Evolutionary conservation across 805 yeast genomes (phyloP).

Genomic region (Priceomyces medius): DNA sequence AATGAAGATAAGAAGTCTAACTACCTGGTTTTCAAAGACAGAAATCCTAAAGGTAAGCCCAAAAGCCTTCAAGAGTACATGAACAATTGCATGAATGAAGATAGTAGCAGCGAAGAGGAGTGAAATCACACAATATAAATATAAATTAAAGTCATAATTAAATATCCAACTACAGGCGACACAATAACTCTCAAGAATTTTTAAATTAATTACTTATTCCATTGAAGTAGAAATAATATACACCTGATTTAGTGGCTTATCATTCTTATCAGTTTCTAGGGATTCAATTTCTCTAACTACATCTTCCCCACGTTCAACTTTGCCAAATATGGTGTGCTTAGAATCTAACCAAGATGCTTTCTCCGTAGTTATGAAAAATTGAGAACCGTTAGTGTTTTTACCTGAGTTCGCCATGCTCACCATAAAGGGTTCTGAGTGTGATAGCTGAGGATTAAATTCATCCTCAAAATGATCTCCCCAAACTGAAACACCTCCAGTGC

Average conservation of each 20-base stretch:
- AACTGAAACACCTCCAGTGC: constrained; percentile 27
- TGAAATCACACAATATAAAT: too few species aligned
- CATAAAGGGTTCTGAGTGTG: constrained; percentile 30
- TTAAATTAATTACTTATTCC: too few species aligned
- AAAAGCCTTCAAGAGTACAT: background rate
- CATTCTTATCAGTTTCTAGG: constrained; percentile 17
- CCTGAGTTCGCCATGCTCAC: constrained; percentile 71
- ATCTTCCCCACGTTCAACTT: constrained; percentile 22
- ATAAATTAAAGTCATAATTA: too few species aligned
- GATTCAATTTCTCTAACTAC: constrained; percentile 19
- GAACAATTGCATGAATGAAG: constrained; percentile 1
- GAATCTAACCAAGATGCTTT: constrained; percentile 19
- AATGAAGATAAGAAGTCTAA: constrained; percentile 4
- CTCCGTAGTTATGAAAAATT: constrained; percentile 40
- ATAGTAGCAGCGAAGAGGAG: constrained; percentile 2
- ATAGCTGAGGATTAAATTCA: constrained; percentile 25
- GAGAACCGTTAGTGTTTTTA: constrained; percentile 47
- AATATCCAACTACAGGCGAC: too few species aligned
- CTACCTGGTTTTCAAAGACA: background rate
- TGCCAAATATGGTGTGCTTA: constrained; percentile 27
- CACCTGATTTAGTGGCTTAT: constrained; percentile 21
- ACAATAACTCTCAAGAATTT: too few species aligned
- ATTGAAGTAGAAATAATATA: constrained; percentile 21
- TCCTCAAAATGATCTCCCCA: constrained; percentile 27
- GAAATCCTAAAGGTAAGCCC: constrained; percentile 1